These are phyloP conservation scores for Sporisorium exsertum DNA, from an alignment of 1,284 basidiomycete species.

Conservation along the genomic window DNA sequence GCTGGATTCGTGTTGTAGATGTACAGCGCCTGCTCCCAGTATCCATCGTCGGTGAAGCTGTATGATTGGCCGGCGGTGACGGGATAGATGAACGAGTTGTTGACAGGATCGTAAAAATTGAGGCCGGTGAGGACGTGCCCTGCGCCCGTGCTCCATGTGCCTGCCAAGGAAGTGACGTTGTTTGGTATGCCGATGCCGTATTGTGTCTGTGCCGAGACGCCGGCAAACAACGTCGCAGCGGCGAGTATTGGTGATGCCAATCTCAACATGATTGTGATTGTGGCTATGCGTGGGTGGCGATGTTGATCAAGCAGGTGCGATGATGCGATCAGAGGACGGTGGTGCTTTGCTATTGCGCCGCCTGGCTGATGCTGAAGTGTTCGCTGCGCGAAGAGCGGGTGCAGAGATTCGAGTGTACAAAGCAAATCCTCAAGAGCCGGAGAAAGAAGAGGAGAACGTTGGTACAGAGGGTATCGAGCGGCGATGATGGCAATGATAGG, in stretches of 20 bases:
- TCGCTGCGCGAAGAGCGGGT: neutral
- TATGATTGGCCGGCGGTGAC: slow-evolving; percentile 60
- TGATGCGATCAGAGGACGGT: neutral
- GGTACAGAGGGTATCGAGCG: neutral
- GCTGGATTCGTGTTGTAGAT: slow-evolving; percentile 58
- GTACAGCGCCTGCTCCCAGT: slow-evolving; percentile 63
- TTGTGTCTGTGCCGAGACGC: slow-evolving; percentile 27
- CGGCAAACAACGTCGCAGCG: slow-evolving; percentile 15
- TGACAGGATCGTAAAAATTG: slow-evolving; percentile 64
- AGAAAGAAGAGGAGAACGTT: neutral
- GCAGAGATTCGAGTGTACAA: neutral
- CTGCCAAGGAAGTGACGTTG: slow-evolving; percentile 48
- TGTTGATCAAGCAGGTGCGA: neutral
- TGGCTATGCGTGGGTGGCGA: neutral
- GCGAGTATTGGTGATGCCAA: slow-evolving; percentile 28
- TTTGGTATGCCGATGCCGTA: slow-evolving; percentile 46
- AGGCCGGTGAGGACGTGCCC: slow-evolving; percentile 62
- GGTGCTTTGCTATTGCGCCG: neutral
- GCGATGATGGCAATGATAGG: neutral
- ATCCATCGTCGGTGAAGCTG: slow-evolving; percentile 65
- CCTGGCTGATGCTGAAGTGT: neutral
- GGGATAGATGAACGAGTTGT: slow-evolving; percentile 62
- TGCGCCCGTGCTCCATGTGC: slow-evolving; percentile 64
- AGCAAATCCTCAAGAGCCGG: neutral
- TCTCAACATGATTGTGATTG: slow-evolving; percentile 18